Conservation (phyloP, 306 rosid genomes). For the Pyrus communis region DNA sequence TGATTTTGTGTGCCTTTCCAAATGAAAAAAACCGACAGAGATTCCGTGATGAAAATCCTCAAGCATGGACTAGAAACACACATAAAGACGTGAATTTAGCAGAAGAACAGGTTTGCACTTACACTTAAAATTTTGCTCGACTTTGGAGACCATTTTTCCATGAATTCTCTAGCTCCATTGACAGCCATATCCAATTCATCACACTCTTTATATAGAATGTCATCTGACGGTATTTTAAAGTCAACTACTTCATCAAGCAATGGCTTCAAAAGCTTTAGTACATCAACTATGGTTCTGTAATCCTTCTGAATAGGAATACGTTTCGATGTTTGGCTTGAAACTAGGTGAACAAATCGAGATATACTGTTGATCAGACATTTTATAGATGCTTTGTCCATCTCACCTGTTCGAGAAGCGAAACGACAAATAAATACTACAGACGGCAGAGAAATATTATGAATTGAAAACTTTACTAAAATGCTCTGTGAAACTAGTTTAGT, state of each 20-base stretch:
- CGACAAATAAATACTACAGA: constrained; percentile 11
- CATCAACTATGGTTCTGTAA: constrained; percentile 47
- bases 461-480: not conserved
- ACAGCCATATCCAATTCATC: constrained; percentile 62
- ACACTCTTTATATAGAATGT: constrained; percentile 47
- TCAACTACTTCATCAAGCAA: constrained; percentile 65
- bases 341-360: constrained; percentile 78
- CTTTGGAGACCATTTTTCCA: constrained; percentile 70
- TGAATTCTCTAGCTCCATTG: constrained; percentile 66
- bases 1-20: not conserved
- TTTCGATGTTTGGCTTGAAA: constrained; percentile 63
- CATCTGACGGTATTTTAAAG: constrained; percentile 44
- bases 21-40: not conserved
- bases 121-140: constrained; percentile 66
- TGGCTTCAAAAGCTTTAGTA: constrained; percentile 67
- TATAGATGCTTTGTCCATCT: constrained; percentile 49
- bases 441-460: not conserved
- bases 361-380: constrained; percentile 81
- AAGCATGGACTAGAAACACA: not conserved
- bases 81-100: not conserved
- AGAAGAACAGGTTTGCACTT: constrained; percentile 25
- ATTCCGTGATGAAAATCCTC: not conserved
- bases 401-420: constrained; percentile 41
- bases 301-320: constrained; percentile 58
- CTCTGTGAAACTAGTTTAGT: not conserved